Conservation (phyloP, 2,329 filamentous ascomycete species). For the Conoideocrella luteorostrata region DNA sequence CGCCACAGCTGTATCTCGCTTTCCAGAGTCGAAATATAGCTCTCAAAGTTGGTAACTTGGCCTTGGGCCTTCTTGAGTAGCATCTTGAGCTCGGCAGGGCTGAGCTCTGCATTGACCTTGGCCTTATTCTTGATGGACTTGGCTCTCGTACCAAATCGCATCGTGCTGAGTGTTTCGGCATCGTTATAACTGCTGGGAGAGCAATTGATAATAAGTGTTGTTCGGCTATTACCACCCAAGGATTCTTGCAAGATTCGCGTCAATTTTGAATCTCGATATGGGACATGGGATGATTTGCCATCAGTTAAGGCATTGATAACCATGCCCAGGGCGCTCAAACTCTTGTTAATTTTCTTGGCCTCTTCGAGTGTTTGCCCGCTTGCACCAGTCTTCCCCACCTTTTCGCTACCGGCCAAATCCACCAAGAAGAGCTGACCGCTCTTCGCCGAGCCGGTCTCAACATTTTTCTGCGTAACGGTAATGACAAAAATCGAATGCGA, state of each 20-base stretch:
- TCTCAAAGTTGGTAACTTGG: slow-evolving; percentile 83
- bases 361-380: slow-evolving; percentile 96
- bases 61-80: slow-evolving; percentile 88
- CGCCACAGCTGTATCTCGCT: slow-evolving; percentile 84
- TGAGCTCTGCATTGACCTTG: slow-evolving; percentile 98
- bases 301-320: slow-evolving; percentile 97
- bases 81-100: slow-evolving; percentile 87
- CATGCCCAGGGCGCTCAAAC: slow-evolving; percentile 95
- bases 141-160: slow-evolving; percentile 90
- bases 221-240: slow-evolving; percentile 92
- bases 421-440: slow-evolving; percentile 96
- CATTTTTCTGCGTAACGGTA: slow-evolving; percentile 94
- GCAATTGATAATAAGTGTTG: slow-evolving; percentile 98
- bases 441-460: slow-evolving; percentile 92
- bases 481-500: slow-evolving; percentile 98
- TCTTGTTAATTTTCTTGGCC: slow-evolving; percentile 99
- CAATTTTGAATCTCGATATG: slow-evolving; percentile 96
- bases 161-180: slow-evolving; percentile 82
- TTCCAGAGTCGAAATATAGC: slow-evolving; percentile 77
- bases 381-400: slow-evolving; percentile 96
- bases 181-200: slow-evolving; percentile 99
- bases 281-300: slow-evolving; percentile 92
- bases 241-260: slow-evolving; percentile 96
- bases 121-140: slow-evolving; percentile 99
- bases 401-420: slow-evolving; percentile 96